phyloP scores from a whole-genome alignment of 371 early-diverging fungal species.

The Saksenaea oblongispora region DNA sequence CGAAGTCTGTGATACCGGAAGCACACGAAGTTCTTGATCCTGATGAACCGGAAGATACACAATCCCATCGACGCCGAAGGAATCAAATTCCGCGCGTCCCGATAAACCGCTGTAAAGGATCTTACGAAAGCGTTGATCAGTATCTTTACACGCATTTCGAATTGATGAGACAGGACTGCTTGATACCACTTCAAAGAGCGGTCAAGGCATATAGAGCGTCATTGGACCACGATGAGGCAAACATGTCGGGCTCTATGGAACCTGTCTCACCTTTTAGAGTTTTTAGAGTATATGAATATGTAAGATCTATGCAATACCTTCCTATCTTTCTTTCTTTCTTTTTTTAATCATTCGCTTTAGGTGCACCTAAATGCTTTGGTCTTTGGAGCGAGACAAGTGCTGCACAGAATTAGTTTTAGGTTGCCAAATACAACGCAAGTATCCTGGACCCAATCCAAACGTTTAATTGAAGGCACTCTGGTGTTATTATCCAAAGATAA shows the following conservation, averaged over 20 bases:
- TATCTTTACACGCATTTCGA: slow-evolving; percentile 68
- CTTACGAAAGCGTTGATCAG: slow-evolving; percentile 55
- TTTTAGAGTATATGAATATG: slow-evolving; percentile 36
- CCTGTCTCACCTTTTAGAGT: slow-evolving; percentile 15
- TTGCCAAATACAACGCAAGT: slow-evolving; percentile 48
- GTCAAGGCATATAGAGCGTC: slow-evolving; percentile 42
- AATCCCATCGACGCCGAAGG: neutral
- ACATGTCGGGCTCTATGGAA: slow-evolving; percentile 4
- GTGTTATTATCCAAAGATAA: slow-evolving; percentile 56
- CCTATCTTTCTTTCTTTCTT: neutral
- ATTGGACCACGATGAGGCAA: slow-evolving; percentile 15
- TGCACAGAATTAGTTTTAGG: slow-evolving; percentile 58
- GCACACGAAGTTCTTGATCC: slow-evolving; percentile 25
- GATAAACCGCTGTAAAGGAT: slow-evolving; percentile 45
- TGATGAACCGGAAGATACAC: slow-evolving; percentile 4
- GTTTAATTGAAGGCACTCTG: slow-evolving; percentile 60
- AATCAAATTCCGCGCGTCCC: slow-evolving; percentile 48
- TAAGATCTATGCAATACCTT: slow-evolving; percentile 11
- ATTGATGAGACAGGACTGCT: slow-evolving; percentile 64
- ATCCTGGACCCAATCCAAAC: slow-evolving; percentile 56
- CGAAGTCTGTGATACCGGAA: slow-evolving; percentile 27
- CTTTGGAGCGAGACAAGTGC: slow-evolving; percentile 46
- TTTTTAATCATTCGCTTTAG: slow-evolving; percentile 20
- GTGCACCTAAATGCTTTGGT: slow-evolving; percentile 58
- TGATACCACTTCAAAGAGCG: slow-evolving; percentile 57